Evolutionary conservation across 1,284 basidiomycete species (phyloP), one percentile per base, ranked within the genome.

Genomic region (Naganishia albida): DNA sequence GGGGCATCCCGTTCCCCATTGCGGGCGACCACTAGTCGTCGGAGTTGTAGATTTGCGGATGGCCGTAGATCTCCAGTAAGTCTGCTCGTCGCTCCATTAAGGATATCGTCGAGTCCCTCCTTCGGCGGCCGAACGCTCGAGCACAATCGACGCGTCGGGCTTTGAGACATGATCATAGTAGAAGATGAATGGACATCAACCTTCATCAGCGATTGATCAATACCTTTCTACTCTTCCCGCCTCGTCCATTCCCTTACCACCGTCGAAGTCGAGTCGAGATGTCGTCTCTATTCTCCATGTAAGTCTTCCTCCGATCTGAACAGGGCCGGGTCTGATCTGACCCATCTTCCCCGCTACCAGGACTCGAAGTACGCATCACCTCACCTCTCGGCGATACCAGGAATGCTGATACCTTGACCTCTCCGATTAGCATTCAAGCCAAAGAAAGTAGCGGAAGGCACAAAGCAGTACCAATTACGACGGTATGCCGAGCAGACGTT

Each of bases 401-500:
- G 7, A 30, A 13, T 23, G 7, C n/a, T 26, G 15, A 52, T 16
- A 13, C 15, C 16, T 42, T 44, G 50, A 38, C 13, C 48, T 52
- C 2, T 3, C 38, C 12, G 13, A 13, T 13, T 65, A 80, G 78
- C 93, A n/a, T 97, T 97, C 84, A 95, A 95, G 77, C 93, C 93
- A 48, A 93, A 91, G 81, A 93, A 96, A 79, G 89, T 93, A 28
- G 89, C 93, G 8, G 93, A 95, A 78, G 93, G 93, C 44, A 95
- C 93, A 39, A 96, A 95, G 79, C 93, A 96, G 77, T 96, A 94
- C 79, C 94, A 97, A 80, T 82, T 98, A 70, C 87, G 94, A 77
- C 93, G 95, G 79, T 97, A 97, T 78, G 94, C 94, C 15, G 94
- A 98, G 77, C 93, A 93, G 39, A 98, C 94, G 13, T 82, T 98